A percentile compares a stretch with the other conserved stretches of the same genome.
Evolutionary conservation across 208 protist species (phyloP).

Genomic region (Crithidia mellificae): DNA sequence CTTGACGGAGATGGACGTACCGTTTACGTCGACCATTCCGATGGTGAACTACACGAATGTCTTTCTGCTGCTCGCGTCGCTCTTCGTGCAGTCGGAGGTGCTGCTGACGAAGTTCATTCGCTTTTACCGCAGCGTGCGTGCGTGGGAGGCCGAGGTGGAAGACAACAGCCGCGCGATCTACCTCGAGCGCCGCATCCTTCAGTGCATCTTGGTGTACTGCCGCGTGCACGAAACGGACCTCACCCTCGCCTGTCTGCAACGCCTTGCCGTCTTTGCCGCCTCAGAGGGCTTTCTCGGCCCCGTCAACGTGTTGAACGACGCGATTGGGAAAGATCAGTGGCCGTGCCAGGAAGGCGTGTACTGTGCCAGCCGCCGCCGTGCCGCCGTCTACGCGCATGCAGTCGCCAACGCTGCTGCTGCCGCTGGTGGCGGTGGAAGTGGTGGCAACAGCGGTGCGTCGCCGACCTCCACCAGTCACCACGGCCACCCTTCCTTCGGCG

Average conservation of each 20-base stretch:
- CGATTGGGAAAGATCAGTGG: slow-evolving; percentile 20
- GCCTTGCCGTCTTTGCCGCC: slow-evolving; percentile 42
- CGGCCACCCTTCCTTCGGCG: background rate
- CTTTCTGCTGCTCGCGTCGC: slow-evolving; percentile 59
- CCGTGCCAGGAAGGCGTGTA: slow-evolving; percentile 29
- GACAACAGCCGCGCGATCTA: slow-evolving; percentile 37
- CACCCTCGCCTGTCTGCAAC: slow-evolving; percentile 44
- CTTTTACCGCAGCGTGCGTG: slow-evolving; percentile 53
- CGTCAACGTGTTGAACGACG: slow-evolving; percentile 20
- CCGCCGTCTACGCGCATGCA: slow-evolving; percentile 3
- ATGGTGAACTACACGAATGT: slow-evolving; percentile 64
- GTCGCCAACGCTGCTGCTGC: background rate
- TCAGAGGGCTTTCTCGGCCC: slow-evolving; percentile 34
- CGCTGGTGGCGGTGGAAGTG: background rate
- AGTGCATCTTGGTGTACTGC: slow-evolving; percentile 65
- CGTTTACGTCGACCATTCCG: slow-evolving; percentile 55
- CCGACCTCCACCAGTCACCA: background rate
- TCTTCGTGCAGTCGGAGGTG: slow-evolving; percentile 64
- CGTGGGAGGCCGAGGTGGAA: slow-evolving; percentile 25
- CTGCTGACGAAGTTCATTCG: slow-evolving; percentile 64
- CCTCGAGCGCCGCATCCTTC: slow-evolving; percentile 52
- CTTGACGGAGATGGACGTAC: slow-evolving; percentile 53
- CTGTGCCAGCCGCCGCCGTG: background rate
- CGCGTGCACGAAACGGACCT: slow-evolving; percentile 62
- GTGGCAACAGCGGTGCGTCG: too few species aligned